phyloP scores from a whole-genome alignment of 345 rosid genomes.

The Lepidium didymum region DNA sequence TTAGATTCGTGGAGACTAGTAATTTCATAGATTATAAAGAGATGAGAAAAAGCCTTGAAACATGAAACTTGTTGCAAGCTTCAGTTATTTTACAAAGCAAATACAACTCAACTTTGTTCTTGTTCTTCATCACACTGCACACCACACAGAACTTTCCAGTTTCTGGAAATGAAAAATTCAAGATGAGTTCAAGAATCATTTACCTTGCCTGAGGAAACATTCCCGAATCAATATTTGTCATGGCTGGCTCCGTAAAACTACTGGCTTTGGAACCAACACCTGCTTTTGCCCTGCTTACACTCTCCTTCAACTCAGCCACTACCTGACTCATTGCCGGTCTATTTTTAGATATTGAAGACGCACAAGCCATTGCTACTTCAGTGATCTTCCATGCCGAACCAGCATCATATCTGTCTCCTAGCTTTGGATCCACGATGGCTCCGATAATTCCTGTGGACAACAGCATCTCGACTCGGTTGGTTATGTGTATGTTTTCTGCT shows the following conservation, averaged over 20 bases:
- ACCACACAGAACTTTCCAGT: neutral
- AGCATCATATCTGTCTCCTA: constrained; percentile 28
- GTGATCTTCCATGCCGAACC: constrained; percentile 43
- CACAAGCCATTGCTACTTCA: constrained; percentile 45
- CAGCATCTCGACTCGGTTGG: constrained; percentile 25
- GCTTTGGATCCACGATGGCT: constrained; percentile 40
- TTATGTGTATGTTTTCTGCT: constrained; percentile 25
- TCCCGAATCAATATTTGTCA: neutral
- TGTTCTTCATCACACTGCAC: neutral
- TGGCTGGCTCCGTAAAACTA: constrained; percentile 4
- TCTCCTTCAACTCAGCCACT: constrained; percentile 34
- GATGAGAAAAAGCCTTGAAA: neutral
- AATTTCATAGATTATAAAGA: neutral
- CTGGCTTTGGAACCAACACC: constrained; percentile 7
- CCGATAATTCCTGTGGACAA: constrained; percentile 34
- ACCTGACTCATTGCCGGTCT: constrained; percentile 41
- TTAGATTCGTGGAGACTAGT: too few species aligned
- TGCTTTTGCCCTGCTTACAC: constrained; percentile 19
- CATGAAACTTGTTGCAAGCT: neutral
- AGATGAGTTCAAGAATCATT: neutral
- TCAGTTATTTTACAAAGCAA: neutral
- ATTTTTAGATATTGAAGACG: constrained; percentile 6
- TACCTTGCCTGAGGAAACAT: constrained; percentile 29
- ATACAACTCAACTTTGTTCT: neutral
- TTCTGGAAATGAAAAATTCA: neutral